A percentile compares a stretch with the other conserved stretches of the same genome.
Evolutionary conservation across 2,329 filamentous ascomycete genomes (phyloP).

Genomic region (Bipolaris cookei): DNA sequence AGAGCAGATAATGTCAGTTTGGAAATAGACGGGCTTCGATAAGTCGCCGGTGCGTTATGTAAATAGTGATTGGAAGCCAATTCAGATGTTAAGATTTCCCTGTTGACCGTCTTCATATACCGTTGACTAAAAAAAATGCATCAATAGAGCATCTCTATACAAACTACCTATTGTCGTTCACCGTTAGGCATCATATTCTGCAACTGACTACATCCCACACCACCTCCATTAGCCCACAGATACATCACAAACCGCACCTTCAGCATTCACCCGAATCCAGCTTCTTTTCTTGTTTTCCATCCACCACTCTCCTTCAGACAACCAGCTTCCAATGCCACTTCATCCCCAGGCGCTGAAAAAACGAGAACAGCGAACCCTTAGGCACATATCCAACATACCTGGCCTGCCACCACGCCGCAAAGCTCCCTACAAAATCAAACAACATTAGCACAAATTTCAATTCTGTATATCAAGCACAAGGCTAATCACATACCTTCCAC

Average conservation of each 20-base stretch:
- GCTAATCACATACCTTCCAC: slow-evolving; percentile 36
- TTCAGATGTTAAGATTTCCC: neutral
- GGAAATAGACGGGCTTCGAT: slow-evolving; percentile 24
- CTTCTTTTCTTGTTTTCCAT: too few species aligned
- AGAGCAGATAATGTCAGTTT: slow-evolving; percentile 24
- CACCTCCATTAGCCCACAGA: neutral
- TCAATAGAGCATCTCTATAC: neutral
- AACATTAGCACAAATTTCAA: neutral
- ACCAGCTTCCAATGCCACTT: slow-evolving; percentile 31
- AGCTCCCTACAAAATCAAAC: slow-evolving; percentile 29
- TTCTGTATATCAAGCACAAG: neutral
- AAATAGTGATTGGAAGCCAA: neutral
- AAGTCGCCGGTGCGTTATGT: neutral
- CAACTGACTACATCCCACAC: neutral
- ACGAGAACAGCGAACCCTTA: slow-evolving; percentile 52
- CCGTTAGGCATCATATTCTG: neutral
- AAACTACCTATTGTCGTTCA: neutral
- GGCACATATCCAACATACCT: slow-evolving; percentile 51
- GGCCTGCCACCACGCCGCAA: slow-evolving; percentile 52
- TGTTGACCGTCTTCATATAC: neutral
- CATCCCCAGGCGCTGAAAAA: slow-evolving; percentile 55
- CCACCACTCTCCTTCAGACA: neutral
- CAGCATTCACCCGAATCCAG: neutral
- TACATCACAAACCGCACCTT: neutral
- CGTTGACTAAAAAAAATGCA: neutral